A percentile compares a stretch with the other conserved stretches of the same genome.
Evolutionary conservation across 2,329 filamentous ascomycete genomes (phyloP).

Genomic region (Fusarium abutilonis): DNA sequence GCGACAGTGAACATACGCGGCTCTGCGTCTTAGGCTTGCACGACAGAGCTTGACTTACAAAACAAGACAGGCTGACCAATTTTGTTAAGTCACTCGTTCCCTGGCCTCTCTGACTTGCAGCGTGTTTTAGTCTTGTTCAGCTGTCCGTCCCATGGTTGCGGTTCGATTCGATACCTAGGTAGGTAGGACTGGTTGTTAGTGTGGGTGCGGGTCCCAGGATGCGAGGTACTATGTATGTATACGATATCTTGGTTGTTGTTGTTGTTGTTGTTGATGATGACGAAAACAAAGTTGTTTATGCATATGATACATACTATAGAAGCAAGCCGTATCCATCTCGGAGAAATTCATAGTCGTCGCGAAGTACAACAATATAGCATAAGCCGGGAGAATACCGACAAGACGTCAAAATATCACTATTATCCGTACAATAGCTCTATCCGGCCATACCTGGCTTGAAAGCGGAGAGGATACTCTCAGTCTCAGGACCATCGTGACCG

Average conservation of each 20-base stretch:
- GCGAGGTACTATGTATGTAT: neutral
- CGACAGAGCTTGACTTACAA: conserved; percentile 14
- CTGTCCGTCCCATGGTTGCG: conserved; percentile 10
- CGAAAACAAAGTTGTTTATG: neutral
- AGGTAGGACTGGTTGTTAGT: neutral
- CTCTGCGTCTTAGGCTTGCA: conserved; percentile 10
- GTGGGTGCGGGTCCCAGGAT: neutral
- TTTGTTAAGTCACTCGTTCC: conserved; percentile 10
- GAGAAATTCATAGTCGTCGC: neutral
- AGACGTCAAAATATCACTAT: neutral
- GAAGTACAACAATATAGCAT: neutral
- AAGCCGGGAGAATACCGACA: conserved; percentile 23
- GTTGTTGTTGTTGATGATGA: neutral
- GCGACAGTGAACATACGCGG: conserved; percentile 24
- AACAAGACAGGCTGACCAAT: conserved; percentile 22
- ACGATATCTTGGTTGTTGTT: neutral
- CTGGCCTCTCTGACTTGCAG: neutral
- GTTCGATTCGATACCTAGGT: conserved; percentile 1
- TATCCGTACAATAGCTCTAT: neutral
- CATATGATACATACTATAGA: neutral
- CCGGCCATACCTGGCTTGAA: conserved; percentile 12
- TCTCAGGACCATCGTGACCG: conserved; percentile 39
- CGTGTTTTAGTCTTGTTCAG: conserved; percentile 7
- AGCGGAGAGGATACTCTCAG: conserved; percentile 17
- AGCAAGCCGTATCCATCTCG: neutral